These are phyloP conservation scores for Nicotiana tomentosiformis DNA, from an alignment of 257 asterid species.

Conservation along the genomic window DNA sequence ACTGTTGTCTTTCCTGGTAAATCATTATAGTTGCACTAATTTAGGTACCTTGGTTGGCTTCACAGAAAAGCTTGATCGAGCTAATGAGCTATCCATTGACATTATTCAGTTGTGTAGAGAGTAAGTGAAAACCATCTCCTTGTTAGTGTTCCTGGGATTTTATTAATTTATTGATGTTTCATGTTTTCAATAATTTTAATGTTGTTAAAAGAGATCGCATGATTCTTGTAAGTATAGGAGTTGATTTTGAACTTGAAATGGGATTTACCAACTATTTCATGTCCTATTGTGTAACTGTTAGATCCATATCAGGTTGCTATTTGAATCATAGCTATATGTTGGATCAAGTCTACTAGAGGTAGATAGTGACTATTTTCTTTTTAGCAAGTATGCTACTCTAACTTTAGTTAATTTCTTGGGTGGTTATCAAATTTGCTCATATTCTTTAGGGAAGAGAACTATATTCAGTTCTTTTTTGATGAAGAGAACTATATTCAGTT, in stretches of 20 bases:
- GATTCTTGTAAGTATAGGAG: neutral
- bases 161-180: neutral
- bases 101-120: constrained; percentile 81
- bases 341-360: neutral
- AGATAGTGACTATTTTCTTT: too few species aligned
- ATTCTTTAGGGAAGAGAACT: neutral
- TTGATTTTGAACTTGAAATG: neutral
- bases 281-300: neutral
- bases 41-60: constrained; percentile 18
- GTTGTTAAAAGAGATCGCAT: neutral
- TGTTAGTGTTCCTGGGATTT: neutral
- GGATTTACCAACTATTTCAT: constrained; percentile 4
- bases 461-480: neutral
- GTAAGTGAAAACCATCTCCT: constrained; percentile 39
- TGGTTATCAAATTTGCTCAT: neutral
- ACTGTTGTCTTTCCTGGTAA: constrained; percentile 6
- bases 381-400: neutral
- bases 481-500: neutral
- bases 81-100: constrained; percentile 56
- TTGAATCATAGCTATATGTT: neutral
- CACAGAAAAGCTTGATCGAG: constrained; percentile 71
- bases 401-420: neutral
- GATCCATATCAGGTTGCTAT: neutral
- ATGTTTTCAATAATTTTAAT: neutral
- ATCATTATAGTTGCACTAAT: constrained; percentile 7